These are phyloP conservation scores for Phytophthora podocarpi DNA, from an alignment of 352 stramenopile species.

Conservation along the genomic window DNA sequence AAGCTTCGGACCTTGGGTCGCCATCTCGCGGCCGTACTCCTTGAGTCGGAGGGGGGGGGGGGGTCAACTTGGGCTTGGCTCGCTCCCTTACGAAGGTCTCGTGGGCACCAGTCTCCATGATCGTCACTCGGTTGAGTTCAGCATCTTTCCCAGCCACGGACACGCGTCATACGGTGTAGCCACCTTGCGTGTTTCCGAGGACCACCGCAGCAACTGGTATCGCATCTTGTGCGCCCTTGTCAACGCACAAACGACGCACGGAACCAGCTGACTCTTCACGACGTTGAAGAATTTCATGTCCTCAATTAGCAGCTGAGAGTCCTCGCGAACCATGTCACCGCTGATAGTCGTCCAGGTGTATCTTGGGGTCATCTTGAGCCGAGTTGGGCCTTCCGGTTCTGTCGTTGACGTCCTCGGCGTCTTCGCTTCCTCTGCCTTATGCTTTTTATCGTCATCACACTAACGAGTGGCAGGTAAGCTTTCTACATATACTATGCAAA, in stretches of 20 bases:
- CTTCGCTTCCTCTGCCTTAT: too few species aligned
- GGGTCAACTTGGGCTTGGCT: neutral
- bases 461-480: too few species aligned
- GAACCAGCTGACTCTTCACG: conserved; percentile 2
- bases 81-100: neutral
- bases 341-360: neutral
- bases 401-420: too few species aligned
- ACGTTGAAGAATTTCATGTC: conserved; percentile 1
- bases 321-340: neutral
- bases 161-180: neutral
- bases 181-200: neutral
- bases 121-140: neutral
- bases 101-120: neutral
- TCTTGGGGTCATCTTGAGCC: too few species aligned
- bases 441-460: too few species aligned
- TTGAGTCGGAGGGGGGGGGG: neutral
- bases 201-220: neutral
- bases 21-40: neutral
- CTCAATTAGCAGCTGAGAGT: neutral
- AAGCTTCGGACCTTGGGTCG: neutral
- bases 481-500: too few species aligned
- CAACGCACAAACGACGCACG: neutral
- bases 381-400: too few species aligned
- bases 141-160: neutral
- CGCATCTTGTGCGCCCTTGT: neutral